Evolutionary conservation across 495 filamentous ascomycete species (phyloP), one percentile per base, ranked within the genome.

Genomic region (Amniculicola lignicola): DNA sequence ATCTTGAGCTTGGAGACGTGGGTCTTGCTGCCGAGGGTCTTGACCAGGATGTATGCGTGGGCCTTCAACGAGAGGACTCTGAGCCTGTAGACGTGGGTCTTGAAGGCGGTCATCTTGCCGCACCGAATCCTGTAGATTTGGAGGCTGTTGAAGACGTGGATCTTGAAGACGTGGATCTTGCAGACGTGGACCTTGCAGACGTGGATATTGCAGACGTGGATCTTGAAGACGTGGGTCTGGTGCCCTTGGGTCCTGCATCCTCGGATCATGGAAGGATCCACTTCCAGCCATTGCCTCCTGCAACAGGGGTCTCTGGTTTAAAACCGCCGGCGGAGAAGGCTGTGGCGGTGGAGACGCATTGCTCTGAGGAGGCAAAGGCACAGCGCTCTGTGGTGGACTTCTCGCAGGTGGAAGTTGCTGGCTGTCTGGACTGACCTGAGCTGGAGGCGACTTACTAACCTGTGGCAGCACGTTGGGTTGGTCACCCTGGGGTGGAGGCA

Each of bases 271-370:
- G 2, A 10, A 1, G 14, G 3, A 2, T 28, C 28, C 41, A 25
- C 25, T 44, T 22, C 5, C 4, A 4, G 25, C 16, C 41, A 10
- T 38, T 16, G 10, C 16, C 6, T 43, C 27, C 29, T 58, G 46
- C 3, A 46, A 16, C 7, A 40, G 37, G 1, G 29, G 48, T 22
- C 39, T 31, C 18, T 59, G 45, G 9, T 31, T 11, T 12, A 40
- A 23, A 23, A 5, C 35, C 19, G 40, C 29, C 9, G 55, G 48
- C n/a, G 55, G 29, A 27, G 46, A 14, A 16, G 38, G 47, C 14
- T 51, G 55, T 25, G 47, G 55, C 15, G 55, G 55, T 37, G 53
- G 53, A 19, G 55, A 63, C 22, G 44, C 61, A 24, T 52, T 36
- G 55, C 49, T 54, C 12, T 48, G 39, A 18, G 40, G 47, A 12